Evolutionary conservation across 2,329 filamentous ascomycete genomes (phyloP), one percentile per base, ranked within the genome.

Genomic region (Emmonsia crescens): DNA sequence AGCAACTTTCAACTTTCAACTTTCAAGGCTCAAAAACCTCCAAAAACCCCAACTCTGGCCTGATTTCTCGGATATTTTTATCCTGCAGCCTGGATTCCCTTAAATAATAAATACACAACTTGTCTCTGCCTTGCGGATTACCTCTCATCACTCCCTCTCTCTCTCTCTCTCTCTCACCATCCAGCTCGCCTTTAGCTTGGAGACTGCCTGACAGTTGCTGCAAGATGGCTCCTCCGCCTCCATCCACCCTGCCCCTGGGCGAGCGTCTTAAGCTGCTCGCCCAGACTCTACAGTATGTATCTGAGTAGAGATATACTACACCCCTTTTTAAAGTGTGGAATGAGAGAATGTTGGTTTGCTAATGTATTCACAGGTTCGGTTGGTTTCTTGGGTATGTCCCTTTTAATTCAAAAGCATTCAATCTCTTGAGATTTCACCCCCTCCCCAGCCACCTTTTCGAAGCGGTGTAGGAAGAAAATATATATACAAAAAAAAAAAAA

Each of bases 251-350:
- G 76, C 86, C 90, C 74, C 80, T 94, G 70, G 78, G 80, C 72
- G 86, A 94, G 79, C 84, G 91, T 72, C 79, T 96, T 64, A 77
- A 90, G 70, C 81, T 84, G 68, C 82, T 97, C 68, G 91, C 88
- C 67, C 86, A 96, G 76, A 97, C 92, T 54, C 82, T 97, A 68
- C 94, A 97, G 81, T 99, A 75, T 69, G 93, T 88, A 76, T 79
- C 85, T 74, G 74, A 76, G 76, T 61, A 56, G 65, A 56, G 21
- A 55, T 59, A 31, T 49, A 54, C 59, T n/a, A n/a, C n/a, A n/a
- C n/a, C 19, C 42, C 42, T 5, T 14, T 27, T 12, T 12, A 2
- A n/a, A 10, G n/a, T n/a, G 21, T 24, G 6, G 19, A 36, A 36
- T 60, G 19, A 29, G 31, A n/a, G 21, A 57, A 6, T 44, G 49